phyloP scores from a whole-genome alignment of 1,284 basidiomycete species.

The Trametes polyzona region DNA sequence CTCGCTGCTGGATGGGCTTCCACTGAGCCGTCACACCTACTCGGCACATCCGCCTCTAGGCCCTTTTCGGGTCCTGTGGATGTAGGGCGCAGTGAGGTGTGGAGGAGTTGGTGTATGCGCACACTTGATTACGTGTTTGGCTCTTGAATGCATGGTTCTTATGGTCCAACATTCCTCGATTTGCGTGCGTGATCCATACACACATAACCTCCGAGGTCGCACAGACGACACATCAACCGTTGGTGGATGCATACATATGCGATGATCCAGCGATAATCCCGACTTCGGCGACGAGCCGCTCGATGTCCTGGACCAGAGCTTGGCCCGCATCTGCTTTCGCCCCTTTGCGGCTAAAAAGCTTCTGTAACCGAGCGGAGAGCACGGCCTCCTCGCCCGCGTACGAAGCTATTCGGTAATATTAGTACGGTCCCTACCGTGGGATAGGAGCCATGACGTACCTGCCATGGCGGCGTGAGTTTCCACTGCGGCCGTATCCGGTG shows the following conservation, averaged over 20 bases:
- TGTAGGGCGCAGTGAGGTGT: no score
- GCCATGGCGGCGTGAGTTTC: neutral
- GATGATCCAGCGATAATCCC: conserved; percentile 2
- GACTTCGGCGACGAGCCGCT: conserved; percentile 22
- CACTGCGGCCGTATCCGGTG: neutral
- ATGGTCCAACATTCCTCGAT: no score
- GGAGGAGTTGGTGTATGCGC: no score
- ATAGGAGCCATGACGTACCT: neutral
- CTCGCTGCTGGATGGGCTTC: conserved; percentile 8
- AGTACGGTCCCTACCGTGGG: neutral
- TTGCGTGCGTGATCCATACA: no score
- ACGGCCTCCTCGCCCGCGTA: conserved; percentile 9
- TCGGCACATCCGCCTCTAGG: neutral
- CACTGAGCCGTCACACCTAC: neutral
- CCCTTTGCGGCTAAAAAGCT: conserved; percentile 24
- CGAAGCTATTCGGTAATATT: neutral
- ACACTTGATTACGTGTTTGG: no score
- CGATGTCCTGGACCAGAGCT: conserved; percentile 19
- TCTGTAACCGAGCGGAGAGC: conserved; percentile 9
- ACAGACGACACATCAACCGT: no score
- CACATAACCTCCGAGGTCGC: no score
- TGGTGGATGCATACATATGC: neutral
- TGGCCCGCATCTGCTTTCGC: conserved; percentile 23
- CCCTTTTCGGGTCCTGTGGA: no score
- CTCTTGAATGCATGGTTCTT: no score